A percentile compares a stretch with the other conserved stretches of the same genome.
phyloP scores from a whole-genome alignment of 805 yeast species.

The Yarrowia deformans region DNA sequence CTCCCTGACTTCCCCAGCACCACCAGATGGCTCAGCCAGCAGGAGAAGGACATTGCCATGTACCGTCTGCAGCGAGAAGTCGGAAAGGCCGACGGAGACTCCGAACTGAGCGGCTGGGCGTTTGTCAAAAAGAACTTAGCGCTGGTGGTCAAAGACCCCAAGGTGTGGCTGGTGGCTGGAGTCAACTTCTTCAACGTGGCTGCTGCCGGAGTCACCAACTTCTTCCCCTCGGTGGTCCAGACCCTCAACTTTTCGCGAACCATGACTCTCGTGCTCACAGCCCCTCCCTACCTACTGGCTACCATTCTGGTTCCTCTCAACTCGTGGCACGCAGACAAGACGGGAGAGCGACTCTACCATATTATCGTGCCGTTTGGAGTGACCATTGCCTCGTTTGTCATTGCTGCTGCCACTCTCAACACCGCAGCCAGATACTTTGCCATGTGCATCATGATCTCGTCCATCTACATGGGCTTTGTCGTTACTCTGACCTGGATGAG shows the following conservation, averaged over 20 bases:
- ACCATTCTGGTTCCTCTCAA: constrained; percentile 59
- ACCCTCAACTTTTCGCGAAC: constrained; percentile 61
- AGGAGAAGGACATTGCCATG: constrained; percentile 42
- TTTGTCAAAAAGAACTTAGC: constrained; percentile 23
- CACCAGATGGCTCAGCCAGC: constrained; percentile 48
- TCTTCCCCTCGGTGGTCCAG: constrained; percentile 66
- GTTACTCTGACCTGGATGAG: constrained; percentile 64
- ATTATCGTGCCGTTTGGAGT: constrained; percentile 55
- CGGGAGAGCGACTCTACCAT: constrained; percentile 65
- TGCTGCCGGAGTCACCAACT: constrained; percentile 67
- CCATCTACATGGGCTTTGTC: constrained; percentile 62
- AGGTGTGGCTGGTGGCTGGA: constrained; percentile 42
- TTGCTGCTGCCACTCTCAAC: constrained; percentile 53
- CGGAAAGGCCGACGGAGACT: constrained; percentile 14
- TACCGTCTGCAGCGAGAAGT: constrained; percentile 43
- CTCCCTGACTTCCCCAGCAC: constrained; percentile 62
- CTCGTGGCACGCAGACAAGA: constrained; percentile 63
- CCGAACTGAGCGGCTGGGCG: not conserved
- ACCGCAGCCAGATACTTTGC: constrained; percentile 66
- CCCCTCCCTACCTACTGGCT: constrained; percentile 64
- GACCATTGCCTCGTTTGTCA: constrained; percentile 49
- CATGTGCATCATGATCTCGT: constrained; percentile 63
- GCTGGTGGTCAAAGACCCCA: constrained; percentile 44
- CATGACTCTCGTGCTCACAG: constrained; percentile 63
- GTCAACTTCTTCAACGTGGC: constrained; percentile 56